A percentile compares a stretch with the other conserved stretches of the same genome.
Evolutionary conservation across 2,329 filamentous ascomycete species (phyloP).

Genomic region (Calonectria pseudoturangicola): DNA sequence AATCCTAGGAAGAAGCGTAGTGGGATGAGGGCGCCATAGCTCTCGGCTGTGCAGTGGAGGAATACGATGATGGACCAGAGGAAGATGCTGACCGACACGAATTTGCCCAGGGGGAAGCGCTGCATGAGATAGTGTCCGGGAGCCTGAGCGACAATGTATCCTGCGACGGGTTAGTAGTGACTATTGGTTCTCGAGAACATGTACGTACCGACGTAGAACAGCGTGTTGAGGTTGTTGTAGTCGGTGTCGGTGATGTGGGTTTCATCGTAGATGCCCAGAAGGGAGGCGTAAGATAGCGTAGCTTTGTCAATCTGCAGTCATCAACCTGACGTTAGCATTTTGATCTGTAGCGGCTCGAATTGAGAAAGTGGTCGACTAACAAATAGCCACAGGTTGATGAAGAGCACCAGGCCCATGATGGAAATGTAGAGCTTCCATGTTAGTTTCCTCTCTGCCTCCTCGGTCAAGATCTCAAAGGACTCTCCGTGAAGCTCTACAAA

Average conservation of each 20-base stretch:
- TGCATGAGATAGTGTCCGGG: conserved; percentile 41
- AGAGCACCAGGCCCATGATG: conserved; percentile 21
- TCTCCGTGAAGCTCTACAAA: conserved; percentile 34
- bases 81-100: conserved; percentile 38
- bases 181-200: too few relatives aligned
- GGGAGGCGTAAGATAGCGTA: conserved; percentile 33
- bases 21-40: conserved; percentile 39
- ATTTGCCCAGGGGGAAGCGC: conserved; percentile 35
- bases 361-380: neutral
- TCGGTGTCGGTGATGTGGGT: conserved; percentile 35
- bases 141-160: conserved; percentile 38
- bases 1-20: conserved; percentile 42
- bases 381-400: conserved; percentile 38
- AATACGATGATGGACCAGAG: conserved; percentile 36
- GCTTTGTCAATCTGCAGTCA: conserved; percentile 33
- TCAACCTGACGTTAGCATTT: neutral
- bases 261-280: conserved; percentile 37
- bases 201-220: conserved; percentile 35
- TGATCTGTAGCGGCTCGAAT: neutral
- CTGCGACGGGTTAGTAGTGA: conserved; percentile 1
- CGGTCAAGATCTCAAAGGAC: conserved; percentile 25
- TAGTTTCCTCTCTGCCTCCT: conserved; percentile 25
- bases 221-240: conserved; percentile 40
- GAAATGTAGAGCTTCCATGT: conserved; percentile 30
- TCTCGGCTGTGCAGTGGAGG: conserved; percentile 39